These are phyloP conservation scores for Lepidium sativum DNA, from an alignment of 345 rosid species.

Conservation along the genomic window DNA sequence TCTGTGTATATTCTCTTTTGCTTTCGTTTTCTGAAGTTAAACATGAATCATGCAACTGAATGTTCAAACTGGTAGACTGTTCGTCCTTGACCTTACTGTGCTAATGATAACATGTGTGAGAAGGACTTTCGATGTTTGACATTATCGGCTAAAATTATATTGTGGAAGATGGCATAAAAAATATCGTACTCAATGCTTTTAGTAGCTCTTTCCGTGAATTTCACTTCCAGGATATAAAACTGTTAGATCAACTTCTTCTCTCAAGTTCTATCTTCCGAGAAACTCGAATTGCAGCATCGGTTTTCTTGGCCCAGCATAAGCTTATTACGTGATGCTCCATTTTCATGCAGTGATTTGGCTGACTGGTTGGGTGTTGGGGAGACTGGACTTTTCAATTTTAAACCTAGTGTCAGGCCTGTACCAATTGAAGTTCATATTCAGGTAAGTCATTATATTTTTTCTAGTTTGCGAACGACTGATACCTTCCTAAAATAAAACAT, in stretches of 20 bases:
- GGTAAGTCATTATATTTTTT: constrained; percentile 44
- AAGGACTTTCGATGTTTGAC: background rate
- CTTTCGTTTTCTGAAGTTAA: background rate
- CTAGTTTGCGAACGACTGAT: background rate
- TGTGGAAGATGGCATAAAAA: background rate
- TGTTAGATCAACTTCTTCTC: background rate
- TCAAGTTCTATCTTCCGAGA: background rate
- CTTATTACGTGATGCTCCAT: constrained; percentile 8
- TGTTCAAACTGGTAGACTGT: constrained; percentile 4
- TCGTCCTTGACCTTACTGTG: constrained; percentile 2
- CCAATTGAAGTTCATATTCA: constrained; percentile 99
- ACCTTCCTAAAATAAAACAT: background rate
- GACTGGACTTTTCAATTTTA: constrained; percentile 88
- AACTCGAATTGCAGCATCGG: background rate
- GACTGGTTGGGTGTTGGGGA: constrained; percentile 98
- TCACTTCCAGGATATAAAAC: background rate
- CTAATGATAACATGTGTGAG: background rate
- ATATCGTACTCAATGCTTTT: background rate
- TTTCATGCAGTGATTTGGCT: constrained; percentile 68
- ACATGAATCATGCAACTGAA: constrained; percentile 4
- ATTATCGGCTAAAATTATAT: background rate
- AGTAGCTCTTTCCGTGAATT: background rate
- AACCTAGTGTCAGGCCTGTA: constrained; percentile 98
- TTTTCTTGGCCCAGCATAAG: background rate
- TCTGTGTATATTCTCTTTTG: background rate